Evolutionary conservation across 495 filamentous ascomycete genomes (phyloP).

Genomic region (Durotheca rogersii): DNA sequence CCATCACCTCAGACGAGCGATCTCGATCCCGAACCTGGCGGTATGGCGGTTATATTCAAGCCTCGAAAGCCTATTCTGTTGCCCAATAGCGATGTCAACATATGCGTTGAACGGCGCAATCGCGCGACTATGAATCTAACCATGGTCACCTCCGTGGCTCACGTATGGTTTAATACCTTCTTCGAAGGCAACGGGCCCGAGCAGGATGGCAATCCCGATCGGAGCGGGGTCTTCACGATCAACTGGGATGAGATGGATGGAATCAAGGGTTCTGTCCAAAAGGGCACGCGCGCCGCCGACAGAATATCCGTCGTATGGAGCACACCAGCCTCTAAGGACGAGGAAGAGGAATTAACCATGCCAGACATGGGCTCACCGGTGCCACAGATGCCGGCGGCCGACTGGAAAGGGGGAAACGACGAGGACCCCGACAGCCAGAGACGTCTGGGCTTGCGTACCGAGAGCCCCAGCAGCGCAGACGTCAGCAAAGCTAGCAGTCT

Average conservation of each 20-base stretch:
- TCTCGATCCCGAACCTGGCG: slow-evolving; percentile 47
- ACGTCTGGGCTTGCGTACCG: slow-evolving; percentile 64
- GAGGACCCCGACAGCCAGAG: slow-evolving; percentile 52
- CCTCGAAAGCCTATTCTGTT: slow-evolving; percentile 62
- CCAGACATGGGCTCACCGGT: slow-evolving; percentile 64
- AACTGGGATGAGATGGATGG: slow-evolving; percentile 64
- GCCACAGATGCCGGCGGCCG: slow-evolving; percentile 63
- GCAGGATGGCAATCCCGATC: slow-evolving; percentile 48
- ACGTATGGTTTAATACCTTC: slow-evolving; percentile 95
- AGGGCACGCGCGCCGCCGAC: slow-evolving; percentile 81
- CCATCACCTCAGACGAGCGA: slow-evolving; percentile 18
- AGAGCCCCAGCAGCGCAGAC: slow-evolving; percentile 59
- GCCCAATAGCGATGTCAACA: slow-evolving; percentile 82
- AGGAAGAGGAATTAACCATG: slow-evolving; percentile 47
- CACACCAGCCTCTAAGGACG: slow-evolving; percentile 28
- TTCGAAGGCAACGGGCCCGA: slow-evolving; percentile 82
- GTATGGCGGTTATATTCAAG: slow-evolving; percentile 73
- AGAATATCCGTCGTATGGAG: slow-evolving; percentile 85
- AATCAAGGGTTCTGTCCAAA: slow-evolving; percentile 73
- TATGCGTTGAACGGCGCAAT: slow-evolving; percentile 72
- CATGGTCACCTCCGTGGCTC: slow-evolving; percentile 88
- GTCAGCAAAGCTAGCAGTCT: slow-evolving; percentile 63
- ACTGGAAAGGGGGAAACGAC: slow-evolving; percentile 63
- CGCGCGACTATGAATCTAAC: slow-evolving; percentile 79
- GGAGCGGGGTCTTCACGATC: slow-evolving; percentile 57